These are phyloP conservation scores for Pseudogymnoascus sp. DNA, from an alignment of 2,329 filamentous ascomycete genomes.

Conservation along the genomic window DNA sequence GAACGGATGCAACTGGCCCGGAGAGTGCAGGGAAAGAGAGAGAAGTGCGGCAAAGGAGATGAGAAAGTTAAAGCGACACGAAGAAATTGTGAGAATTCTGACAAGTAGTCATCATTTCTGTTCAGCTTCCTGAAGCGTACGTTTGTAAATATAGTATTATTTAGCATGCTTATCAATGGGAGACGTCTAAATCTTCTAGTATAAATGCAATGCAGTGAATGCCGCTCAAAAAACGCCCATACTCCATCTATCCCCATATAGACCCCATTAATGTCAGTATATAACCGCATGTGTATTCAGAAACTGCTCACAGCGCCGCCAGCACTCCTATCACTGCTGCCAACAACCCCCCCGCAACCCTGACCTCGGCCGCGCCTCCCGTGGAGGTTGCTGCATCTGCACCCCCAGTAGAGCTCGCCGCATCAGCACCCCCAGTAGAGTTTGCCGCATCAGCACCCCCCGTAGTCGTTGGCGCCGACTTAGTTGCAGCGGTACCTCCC, in stretches of 20 bases:
- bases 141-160: background rate
- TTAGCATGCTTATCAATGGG: background rate
- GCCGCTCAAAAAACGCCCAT: background rate
- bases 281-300: background rate
- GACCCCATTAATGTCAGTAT: background rate
- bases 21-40: background rate
- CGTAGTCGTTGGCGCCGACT: background rate
- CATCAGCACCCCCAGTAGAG: background rate
- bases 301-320: background rate
- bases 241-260: background rate
- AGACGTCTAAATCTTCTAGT: background rate
- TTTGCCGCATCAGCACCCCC: background rate
- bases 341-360: slow-evolving; percentile 1
- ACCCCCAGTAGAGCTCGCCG: background rate
- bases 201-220: background rate
- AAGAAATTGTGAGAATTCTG: background rate
- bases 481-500: background rate
- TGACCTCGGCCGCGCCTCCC: background rate
- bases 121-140: background rate
- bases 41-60: background rate
- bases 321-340: background rate
- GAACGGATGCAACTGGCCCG: background rate
- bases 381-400: background rate
- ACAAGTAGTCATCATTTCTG: background rate
- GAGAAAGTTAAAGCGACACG: background rate